Conservation (phyloP, 2,329 filamentous ascomycete genomes). For the Fusarium nisikadoi region DNA sequence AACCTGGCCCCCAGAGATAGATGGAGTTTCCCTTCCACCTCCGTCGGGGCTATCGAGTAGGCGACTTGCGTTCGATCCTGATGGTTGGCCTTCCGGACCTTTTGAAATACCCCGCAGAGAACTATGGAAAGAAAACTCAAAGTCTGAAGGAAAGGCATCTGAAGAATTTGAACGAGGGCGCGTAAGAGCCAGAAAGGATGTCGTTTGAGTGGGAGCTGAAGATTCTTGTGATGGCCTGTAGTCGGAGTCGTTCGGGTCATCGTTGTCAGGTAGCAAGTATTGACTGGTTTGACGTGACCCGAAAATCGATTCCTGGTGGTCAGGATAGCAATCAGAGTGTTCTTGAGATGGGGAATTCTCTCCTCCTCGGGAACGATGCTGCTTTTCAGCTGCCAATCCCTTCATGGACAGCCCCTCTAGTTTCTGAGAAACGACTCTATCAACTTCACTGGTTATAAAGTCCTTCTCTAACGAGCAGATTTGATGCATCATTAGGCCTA, state of each 20-base stretch:
- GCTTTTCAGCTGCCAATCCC: neutral
- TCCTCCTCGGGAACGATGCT: neutral
- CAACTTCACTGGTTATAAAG: neutral
- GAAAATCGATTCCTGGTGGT: neutral
- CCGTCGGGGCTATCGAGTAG: neutral
- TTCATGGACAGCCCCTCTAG: neutral
- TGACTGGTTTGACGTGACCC: neutral
- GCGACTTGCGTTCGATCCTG: neutral
- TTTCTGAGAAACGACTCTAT: neutral
- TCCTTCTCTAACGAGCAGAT: constrained; percentile 5
- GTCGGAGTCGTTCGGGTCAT: neutral
- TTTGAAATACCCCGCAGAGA: neutral
- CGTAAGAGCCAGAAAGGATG: neutral
- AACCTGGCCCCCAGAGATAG: neutral
- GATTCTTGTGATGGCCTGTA: neutral
- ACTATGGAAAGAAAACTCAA: neutral
- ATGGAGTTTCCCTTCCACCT: neutral
- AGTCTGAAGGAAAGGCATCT: neutral
- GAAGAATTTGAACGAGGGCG: neutral
- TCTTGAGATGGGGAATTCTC: neutral
- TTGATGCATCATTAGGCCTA: constrained; percentile 20
- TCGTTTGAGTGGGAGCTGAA: neutral
- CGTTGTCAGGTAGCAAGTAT: neutral
- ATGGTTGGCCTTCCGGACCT: neutral
- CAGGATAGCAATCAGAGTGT: neutral